A percentile compares a stretch with the other conserved stretches of the same genome.
These are phyloP conservation scores for Lasiosphaeria miniovina DNA, from an alignment of 495 filamentous ascomycete genomes.

Conservation along the genomic window DNA sequence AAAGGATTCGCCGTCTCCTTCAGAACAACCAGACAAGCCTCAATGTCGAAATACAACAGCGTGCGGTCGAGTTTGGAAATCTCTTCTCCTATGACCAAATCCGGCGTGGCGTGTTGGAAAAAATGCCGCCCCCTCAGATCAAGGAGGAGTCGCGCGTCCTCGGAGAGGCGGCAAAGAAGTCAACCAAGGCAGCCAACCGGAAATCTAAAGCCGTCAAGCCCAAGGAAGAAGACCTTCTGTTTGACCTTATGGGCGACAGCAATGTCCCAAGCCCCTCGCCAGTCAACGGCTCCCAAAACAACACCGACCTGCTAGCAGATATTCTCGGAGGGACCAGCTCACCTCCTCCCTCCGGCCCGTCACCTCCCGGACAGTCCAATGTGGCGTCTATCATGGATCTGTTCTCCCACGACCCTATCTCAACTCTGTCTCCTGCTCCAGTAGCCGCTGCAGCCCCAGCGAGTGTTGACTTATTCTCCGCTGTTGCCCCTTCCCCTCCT, in stretches of 20 bases:
- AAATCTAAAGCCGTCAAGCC: slow-evolving; percentile 77
- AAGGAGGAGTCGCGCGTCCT: slow-evolving; percentile 88
- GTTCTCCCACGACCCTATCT: slow-evolving; percentile 47
- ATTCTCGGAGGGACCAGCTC: slow-evolving; percentile 68
- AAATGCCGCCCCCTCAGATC: slow-evolving; percentile 96
- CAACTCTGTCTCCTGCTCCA: slow-evolving; percentile 26
- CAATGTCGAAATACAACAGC: slow-evolving; percentile 93
- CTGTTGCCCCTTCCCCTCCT: slow-evolving; percentile 45
- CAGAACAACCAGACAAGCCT: slow-evolving; percentile 73
- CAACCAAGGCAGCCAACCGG: slow-evolving; percentile 66
- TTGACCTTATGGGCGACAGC: slow-evolving; percentile 88
- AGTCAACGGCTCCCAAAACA: slow-evolving; percentile 68
- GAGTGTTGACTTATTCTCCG: slow-evolving; percentile 41
- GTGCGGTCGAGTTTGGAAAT: slow-evolving; percentile 91
- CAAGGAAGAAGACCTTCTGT: slow-evolving; percentile 84
- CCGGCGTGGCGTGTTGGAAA: slow-evolving; percentile 84
- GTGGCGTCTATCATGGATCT: slow-evolving; percentile 85
- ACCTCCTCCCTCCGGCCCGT: slow-evolving; percentile 52
- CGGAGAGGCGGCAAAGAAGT: slow-evolving; percentile 81
- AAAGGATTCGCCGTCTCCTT: slow-evolving; percentile 76
- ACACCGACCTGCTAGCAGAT: slow-evolving; percentile 82
- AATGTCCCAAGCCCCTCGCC: slow-evolving; percentile 47
- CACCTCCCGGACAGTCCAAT: slow-evolving; percentile 52
- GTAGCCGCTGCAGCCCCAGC: slow-evolving; percentile 37
- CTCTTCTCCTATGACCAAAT: slow-evolving; percentile 87